Percentiles rank a stretch among this genome's conserved stretches.
These are phyloP conservation scores for Phytophthora uliginosa DNA, from an alignment of 352 stramenopile genomes.

Conservation along the genomic window DNA sequence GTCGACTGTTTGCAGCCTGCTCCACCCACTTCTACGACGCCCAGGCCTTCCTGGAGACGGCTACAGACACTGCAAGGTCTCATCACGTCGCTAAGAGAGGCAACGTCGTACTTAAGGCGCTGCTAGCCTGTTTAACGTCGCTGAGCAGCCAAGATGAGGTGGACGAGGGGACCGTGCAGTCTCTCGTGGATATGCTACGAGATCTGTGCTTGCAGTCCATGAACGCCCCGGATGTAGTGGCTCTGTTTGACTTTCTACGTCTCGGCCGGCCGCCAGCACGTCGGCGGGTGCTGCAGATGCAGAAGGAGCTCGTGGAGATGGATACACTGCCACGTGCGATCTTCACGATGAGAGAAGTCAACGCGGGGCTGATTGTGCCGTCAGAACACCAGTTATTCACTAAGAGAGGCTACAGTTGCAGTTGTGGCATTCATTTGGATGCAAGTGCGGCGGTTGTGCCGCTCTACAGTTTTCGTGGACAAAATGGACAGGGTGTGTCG, in stretches of 20 bases:
- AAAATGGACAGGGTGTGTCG: constrained; percentile 79
- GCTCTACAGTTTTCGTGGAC: constrained; percentile 83
- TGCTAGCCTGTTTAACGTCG: constrained; percentile 53
- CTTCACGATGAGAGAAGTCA: constrained; percentile 73
- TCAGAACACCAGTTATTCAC: constrained; percentile 66
- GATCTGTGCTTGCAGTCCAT: constrained; percentile 69
- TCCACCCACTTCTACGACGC: constrained; percentile 50
- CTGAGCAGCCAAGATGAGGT: constrained; percentile 46
- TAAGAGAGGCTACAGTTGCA: constrained; percentile 85
- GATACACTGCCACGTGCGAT: constrained; percentile 71
- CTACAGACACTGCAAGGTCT: background rate
- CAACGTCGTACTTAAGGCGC: constrained; percentile 59
- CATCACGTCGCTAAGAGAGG: constrained; percentile 28
- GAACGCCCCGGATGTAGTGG: constrained; percentile 63
- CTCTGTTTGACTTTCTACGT: constrained; percentile 83
- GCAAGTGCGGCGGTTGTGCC: constrained; percentile 40
- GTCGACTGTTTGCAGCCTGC: constrained; percentile 50
- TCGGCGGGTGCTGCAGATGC: constrained; percentile 67
- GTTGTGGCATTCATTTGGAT: constrained; percentile 67
- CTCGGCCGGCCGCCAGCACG: constrained; percentile 54
- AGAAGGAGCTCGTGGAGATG: constrained; percentile 58
- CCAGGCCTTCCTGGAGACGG: constrained; percentile 42
- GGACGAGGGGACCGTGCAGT: constrained; percentile 36
- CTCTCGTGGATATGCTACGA: constrained; percentile 57
- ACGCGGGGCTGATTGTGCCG: constrained; percentile 74